These are phyloP conservation scores for Neofusicoccum kwambonambiense DNA, from an alignment of 2,329 filamentous ascomycete genomes.

Conservation along the genomic window DNA sequence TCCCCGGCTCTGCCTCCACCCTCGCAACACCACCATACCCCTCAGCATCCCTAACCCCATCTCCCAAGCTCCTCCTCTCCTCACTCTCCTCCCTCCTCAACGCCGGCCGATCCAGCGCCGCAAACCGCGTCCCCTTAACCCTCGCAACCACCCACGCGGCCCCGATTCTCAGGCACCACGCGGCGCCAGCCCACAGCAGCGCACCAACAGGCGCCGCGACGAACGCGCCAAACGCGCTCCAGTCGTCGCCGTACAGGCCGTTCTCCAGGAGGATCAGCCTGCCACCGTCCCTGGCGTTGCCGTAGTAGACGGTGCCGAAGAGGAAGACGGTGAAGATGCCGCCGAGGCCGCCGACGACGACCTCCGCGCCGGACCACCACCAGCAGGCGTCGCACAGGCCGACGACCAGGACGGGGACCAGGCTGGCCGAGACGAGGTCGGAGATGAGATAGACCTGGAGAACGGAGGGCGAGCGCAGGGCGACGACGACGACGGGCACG, in stretches of 20 bases:
- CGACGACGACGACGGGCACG: conserved; percentile 70
- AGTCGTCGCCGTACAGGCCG: conserved; percentile 74
- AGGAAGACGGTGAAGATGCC: conserved; percentile 78
- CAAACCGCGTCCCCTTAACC: conserved; percentile 60
- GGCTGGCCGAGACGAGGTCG: conserved; percentile 73
- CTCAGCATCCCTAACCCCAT: neutral
- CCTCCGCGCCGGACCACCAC: conserved; percentile 79
- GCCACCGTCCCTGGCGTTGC: conserved; percentile 60
- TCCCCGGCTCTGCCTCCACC: neutral
- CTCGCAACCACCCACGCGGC: conserved; percentile 60
- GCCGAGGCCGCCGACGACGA: conserved; percentile 73
- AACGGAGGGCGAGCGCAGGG: conserved; percentile 70
- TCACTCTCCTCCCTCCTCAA: neutral
- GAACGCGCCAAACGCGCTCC: conserved; percentile 79
- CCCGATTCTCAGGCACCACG: conserved; percentile 56
- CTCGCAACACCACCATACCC: neutral
- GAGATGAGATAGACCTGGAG: conserved; percentile 81
- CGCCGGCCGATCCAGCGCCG: conserved; percentile 61
- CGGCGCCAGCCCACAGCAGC: conserved; percentile 68
- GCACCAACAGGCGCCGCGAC: conserved; percentile 76
- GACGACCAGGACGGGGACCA: conserved; percentile 72
- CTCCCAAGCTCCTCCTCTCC: neutral
- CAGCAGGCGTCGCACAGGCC: conserved; percentile 65
- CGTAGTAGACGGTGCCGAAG: conserved; percentile 75
- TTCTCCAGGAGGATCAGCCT: conserved; percentile 69